Evolutionary conservation across 495 filamentous ascomycete genomes (phyloP), one percentile per base, ranked within the genome.

Genomic region (Aspergillus haitiensis): DNA sequence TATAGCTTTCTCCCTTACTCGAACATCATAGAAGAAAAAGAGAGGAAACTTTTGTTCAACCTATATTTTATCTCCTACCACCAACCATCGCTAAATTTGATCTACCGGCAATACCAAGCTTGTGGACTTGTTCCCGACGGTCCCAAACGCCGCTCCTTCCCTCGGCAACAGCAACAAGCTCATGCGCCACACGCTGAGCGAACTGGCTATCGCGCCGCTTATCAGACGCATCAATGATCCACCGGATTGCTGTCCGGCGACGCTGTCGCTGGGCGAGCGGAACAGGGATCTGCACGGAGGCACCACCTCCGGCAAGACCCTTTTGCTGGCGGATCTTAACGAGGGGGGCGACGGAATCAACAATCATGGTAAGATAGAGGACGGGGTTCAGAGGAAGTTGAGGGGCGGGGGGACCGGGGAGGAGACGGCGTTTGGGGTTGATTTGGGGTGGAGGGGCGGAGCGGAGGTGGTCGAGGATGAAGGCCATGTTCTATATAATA

Each of bases 331-430:
- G 82, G 66, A 98, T 84, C 33, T 87, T 88, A 66, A 98, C 74
- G 21, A 98, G 79, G 18, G 94, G 94, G 11, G 92, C 91, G n/a
- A 98, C 88, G 10, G 91, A 96, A 80, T 98, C 94, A 69, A 98
- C 87, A n/a, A 93, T 91, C 39, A 93, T 75, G 0, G 86, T 89
- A 40, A 97, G 84, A 75, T 92, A 92, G 46, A 84, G 78, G 34
- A 92, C 77, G 9, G 92, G 87, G 75, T 95, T 84, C 16, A 90
- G 79, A 7, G 90, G 88, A 34, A 96, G 83, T 52, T 93, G 87
- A 8, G 81, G 71, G 21, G 88, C 78, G 0, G 91, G 86, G 2
- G 92, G 91, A 12, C 84, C 74, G 0, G 88, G 85, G 54, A 96
- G 72, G 15, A 98, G 82, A 18, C 88, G 89, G 12, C 83, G 83